Base-by-base conservation (phyloP, 805 yeast genomes). In the Saccharomyces paradoxus region DNA sequence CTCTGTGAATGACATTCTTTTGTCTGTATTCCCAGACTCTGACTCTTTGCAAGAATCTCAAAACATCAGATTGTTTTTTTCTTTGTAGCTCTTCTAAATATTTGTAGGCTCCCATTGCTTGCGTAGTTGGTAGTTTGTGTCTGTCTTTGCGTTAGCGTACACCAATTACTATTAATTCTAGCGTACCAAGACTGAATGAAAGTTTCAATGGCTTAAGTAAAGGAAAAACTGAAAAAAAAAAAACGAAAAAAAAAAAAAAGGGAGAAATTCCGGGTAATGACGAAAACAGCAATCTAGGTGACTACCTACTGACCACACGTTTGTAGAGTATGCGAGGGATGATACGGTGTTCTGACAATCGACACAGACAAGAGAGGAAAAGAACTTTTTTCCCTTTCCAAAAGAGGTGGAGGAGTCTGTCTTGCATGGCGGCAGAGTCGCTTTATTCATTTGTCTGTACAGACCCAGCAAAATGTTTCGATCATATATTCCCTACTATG, bases 1-100 rank as follows among this genome's bases (percentile, higher is more conserved):
- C 97, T 78, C 97, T 86, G 96, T 92, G 97, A 79, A 92, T 86
- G 68, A 89, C 97, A 74, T 81, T 84, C 82, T 85, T 84, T 82
- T 92, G 97, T 83, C 98, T 90, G 96, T 89, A 92, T 81, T 91
- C 97, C 97, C 97, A 91, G 83, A 96, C 91, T 87, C 98, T 89
- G 84, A 92, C 96, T 79, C 98, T 86, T 80, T 86, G 87, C 75
- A 91, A 82, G 88, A 91, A 91, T 81, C 97, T 87, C 82, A 87
- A 81, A 73, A 91, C 96, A 80, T 91, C 98, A 74, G 97, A 89
- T 83, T 92, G 97, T 87, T 91, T 91, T 92, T 92, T 91, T 84
- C 97, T 90, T 79, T 89, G 92, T 78, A 91, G 83, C 81, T 91
- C 98, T 81, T 91, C 96, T 77, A 91, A 84, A 79, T 91, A 91